These are phyloP conservation scores for Chytriomyces sp. DNA, from an alignment of 192 early-diverging fungal species.

Conservation along the genomic window DNA sequence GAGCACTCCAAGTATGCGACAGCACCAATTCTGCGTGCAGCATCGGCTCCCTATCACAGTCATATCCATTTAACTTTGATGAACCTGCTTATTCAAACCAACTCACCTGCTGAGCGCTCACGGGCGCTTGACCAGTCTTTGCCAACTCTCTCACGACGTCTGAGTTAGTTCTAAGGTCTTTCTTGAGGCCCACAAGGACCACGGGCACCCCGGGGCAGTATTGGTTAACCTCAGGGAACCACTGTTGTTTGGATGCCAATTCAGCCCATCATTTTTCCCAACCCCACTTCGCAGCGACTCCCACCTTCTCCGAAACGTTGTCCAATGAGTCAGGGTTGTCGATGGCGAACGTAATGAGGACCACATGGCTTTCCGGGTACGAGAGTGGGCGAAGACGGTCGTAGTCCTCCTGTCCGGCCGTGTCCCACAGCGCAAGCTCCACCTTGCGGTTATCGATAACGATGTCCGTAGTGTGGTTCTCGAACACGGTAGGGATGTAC, in stretches of 20 bases:
- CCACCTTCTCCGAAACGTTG: constrained; percentile 73
- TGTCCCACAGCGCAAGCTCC: constrained; percentile 94
- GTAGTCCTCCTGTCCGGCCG: constrained; percentile 94
- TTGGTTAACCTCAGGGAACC: constrained; percentile 78
- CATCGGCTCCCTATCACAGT: constrained; percentile 75
- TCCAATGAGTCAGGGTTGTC: constrained; percentile 71
- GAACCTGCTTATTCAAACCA: too few relatives aligned
- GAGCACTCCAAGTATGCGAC: constrained; percentile 81
- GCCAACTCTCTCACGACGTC: constrained; percentile 21
- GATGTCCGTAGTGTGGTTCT: constrained; percentile 86
- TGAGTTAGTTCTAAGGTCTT: constrained; percentile 40
- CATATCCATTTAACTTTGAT: constrained; percentile 73
- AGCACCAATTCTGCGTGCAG: constrained; percentile 75
- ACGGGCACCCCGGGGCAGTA: constrained; percentile 77
- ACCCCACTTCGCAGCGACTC: not conserved
- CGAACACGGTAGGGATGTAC: constrained; percentile 70
- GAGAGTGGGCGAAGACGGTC: constrained; percentile 89
- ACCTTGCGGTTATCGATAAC: constrained; percentile 79
- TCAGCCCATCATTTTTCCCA: not conserved
- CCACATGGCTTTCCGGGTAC: constrained; percentile 86
- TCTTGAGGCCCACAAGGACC: constrained; percentile 64
- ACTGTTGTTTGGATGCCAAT: constrained; percentile 44
- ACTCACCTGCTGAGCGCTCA: constrained; percentile 36
- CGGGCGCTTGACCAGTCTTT: constrained; percentile 19
- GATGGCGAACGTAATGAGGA: constrained; percentile 89